Percentiles rank a stretch among this genome's conserved stretches.
Evolutionary conservation across 441 rosid species (phyloP).

Genomic region (Eruca vesicaria): DNA sequence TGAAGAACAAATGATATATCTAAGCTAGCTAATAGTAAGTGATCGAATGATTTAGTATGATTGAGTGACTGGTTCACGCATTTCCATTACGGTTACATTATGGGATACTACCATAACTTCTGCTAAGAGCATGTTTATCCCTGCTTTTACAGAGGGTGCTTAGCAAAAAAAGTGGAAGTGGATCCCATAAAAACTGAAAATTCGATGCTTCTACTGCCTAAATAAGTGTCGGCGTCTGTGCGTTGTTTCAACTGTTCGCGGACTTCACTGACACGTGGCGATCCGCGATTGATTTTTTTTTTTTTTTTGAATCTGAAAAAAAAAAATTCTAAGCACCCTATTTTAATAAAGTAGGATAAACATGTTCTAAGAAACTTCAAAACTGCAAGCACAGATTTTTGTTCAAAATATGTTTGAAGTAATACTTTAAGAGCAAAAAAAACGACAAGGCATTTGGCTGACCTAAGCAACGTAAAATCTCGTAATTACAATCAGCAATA

Average conservation of each 20-base stretch:
- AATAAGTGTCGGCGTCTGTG: too few species aligned
- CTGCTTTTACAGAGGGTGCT: too few species aligned
- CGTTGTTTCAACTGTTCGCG: too few species aligned
- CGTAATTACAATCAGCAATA: conserved; percentile 19
- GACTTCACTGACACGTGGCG: too few species aligned
- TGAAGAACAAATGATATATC: neutral
- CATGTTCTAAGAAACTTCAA: too few species aligned
- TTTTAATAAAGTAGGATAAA: too few species aligned
- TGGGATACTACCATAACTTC: conserved; percentile 6
- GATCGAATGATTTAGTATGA: neutral
- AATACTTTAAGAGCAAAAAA: conserved; percentile 14
- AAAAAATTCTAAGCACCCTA: too few species aligned
- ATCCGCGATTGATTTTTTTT: too few species aligned
- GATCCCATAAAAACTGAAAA: too few species aligned
- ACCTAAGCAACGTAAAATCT: conserved; percentile 31
- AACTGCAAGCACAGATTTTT: neutral
- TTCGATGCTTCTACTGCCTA: too few species aligned
- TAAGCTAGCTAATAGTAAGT: neutral
- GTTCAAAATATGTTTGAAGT: neutral
- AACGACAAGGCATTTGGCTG: conserved; percentile 28
- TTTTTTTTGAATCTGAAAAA: too few species aligned
- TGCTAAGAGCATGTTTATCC: neutral
- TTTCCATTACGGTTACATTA: neutral
- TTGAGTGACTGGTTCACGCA: neutral
- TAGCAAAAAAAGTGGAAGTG: too few species aligned